A percentile compares a stretch with the other conserved stretches of the same genome.
Evolutionary conservation across 108 stramenopile species (phyloP).

Genomic region (Nitzschia palea): DNA sequence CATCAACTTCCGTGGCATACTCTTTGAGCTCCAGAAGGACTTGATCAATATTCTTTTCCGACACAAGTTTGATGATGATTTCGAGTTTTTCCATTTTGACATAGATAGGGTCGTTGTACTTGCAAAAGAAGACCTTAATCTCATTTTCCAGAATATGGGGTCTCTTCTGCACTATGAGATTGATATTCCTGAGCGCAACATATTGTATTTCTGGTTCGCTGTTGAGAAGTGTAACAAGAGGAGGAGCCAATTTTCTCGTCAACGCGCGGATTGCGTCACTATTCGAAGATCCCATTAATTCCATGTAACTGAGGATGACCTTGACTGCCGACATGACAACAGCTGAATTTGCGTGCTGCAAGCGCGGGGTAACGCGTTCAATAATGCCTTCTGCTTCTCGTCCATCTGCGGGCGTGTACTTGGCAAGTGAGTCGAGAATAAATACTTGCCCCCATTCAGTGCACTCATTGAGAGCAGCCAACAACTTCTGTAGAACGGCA

Average conservation of each 20-base stretch:
- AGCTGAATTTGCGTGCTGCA: conserved; percentile 98
- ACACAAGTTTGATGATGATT: conserved; percentile 97
- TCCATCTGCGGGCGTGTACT: conserved; percentile 92
- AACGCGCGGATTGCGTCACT: conserved; percentile 82
- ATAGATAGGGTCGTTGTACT: conserved; percentile 99
- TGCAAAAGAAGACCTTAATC: conserved; percentile 99
- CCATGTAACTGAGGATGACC: conserved; percentile 96
- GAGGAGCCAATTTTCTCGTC: conserved; percentile 96
- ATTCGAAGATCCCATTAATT: conserved; percentile 77
- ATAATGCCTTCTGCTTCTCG: conserved; percentile 98
- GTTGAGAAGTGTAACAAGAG: conserved; percentile 97
- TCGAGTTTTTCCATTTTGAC: conserved; percentile 99
- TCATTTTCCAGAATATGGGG: conserved; percentile 95
- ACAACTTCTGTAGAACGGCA: conserved; percentile 92
- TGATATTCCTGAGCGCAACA: conserved; percentile 98
- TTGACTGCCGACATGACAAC: conserved; percentile 99
- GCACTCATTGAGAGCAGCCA: conserved; percentile 99
- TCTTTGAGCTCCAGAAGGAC: conserved; percentile 98
- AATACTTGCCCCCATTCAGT: conserved; percentile 99
- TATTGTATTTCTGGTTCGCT: conserved; percentile 99
- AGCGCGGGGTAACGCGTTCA: conserved; percentile 97
- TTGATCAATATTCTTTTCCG: conserved; percentile 96
- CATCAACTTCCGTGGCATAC: conserved; percentile 98
- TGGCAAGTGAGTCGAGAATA: conserved; percentile 96
- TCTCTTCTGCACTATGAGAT: conserved; percentile 97